Percentiles rank a stretch among this genome's conserved stretches.
These are phyloP conservation scores for Tetraselmis striata DNA, from an alignment of 139 green algal genomes.

Conservation along the genomic window DNA sequence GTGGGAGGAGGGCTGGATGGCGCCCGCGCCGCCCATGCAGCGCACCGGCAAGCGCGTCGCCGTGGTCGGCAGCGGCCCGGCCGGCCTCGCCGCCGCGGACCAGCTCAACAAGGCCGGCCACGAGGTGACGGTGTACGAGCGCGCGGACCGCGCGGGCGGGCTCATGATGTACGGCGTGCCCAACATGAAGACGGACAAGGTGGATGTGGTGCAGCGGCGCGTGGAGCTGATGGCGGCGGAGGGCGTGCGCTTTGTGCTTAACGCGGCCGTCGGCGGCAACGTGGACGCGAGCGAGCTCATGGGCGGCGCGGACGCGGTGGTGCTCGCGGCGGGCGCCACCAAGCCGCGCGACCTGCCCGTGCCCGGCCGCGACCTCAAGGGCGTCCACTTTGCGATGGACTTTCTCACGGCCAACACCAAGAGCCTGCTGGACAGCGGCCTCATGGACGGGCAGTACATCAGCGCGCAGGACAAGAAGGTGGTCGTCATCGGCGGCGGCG, in stretches of 20 bases:
- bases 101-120: constrained; percentile 96
- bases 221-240: constrained; percentile 91
- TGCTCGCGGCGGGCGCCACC: constrained; percentile 88
- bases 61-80: constrained; percentile 82
- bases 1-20: constrained; percentile 93
- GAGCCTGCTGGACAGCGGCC: constrained; percentile 74
- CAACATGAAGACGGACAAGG: constrained; percentile 98
- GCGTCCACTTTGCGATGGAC: constrained; percentile 97
- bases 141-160: constrained; percentile 82
- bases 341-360: constrained; percentile 86
- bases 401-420: constrained; percentile 93
- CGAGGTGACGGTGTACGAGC: constrained; percentile 88
- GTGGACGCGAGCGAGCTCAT: constrained; percentile 50
- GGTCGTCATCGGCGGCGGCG: constrained; percentile 91
- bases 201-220: constrained; percentile 83
- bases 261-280: constrained; percentile 64
- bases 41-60: constrained; percentile 78
- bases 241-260: constrained; percentile 77
- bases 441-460: constrained; percentile 84
- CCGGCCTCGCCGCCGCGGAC: constrained; percentile 87
- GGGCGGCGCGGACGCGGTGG: constrained; percentile 57
- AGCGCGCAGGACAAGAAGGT: constrained; percentile 76
- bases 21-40: constrained; percentile 65
- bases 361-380: constrained; percentile 34
- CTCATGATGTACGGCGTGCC: constrained; percentile 98